Conservation (phyloP, 257 asterid genomes). For the Solanum appendiculatum region DNA sequence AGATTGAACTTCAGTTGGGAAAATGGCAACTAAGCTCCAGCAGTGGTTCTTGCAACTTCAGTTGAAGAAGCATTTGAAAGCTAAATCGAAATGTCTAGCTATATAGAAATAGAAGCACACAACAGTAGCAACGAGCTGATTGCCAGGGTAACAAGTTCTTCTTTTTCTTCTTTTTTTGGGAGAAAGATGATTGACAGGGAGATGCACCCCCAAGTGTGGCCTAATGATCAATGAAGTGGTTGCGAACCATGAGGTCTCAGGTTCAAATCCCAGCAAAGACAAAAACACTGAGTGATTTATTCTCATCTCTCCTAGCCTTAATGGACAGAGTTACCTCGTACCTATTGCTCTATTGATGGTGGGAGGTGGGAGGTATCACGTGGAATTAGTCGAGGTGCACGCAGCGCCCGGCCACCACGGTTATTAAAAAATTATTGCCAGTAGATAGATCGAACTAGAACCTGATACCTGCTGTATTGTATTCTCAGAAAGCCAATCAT, state of each 20-base stretch:
- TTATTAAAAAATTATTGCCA: not conserved
- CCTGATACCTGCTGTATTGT: slow-evolving; percentile 68
- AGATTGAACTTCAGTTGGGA: not conserved
- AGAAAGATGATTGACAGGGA: not conserved
- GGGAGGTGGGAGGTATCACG: not conserved
- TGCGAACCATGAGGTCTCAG: not conserved
- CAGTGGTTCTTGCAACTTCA: not conserved
- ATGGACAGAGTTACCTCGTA: not conserved
- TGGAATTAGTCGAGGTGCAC: not conserved
- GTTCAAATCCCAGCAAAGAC: not conserved
- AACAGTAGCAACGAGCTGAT: not conserved
- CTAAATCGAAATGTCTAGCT: not conserved
- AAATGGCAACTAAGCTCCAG: not conserved
- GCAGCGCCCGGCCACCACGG: not conserved
- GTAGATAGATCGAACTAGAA: not conserved
- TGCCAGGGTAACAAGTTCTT: not conserved
- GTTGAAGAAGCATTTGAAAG: not conserved
- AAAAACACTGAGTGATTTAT: not conserved
- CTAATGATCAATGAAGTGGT: not conserved
- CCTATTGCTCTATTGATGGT: not conserved
- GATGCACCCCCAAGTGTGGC: not conserved
- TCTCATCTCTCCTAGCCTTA: not conserved
- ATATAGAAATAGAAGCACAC: not conserved
- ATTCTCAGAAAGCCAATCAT: slow-evolving; percentile 71
- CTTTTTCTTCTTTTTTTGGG: not conserved